These are phyloP conservation scores for Rhodotorula paludigena DNA, from an alignment of 768 basidiomycete genomes.

Conservation along the genomic window DNA sequence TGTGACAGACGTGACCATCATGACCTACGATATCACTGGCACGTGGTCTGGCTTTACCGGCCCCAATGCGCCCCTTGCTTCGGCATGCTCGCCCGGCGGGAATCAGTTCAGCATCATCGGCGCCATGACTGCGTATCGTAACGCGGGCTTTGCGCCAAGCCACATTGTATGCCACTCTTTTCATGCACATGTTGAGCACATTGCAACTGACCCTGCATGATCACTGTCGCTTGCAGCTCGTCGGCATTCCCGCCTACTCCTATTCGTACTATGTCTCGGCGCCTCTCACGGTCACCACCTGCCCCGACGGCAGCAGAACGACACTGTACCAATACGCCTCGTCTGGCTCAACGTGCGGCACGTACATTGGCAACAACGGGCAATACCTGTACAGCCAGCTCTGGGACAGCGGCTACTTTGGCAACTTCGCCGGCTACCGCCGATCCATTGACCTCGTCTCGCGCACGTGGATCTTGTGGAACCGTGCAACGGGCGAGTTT, in stretches of 20 bases:
- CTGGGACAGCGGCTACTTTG: slow-evolving; percentile 6
- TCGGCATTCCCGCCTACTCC: slow-evolving; percentile 37
- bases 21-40: slow-evolving; percentile 40
- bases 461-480: slow-evolving; percentile 6
- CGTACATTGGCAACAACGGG: slow-evolving; percentile 7
- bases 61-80: slow-evolving; percentile 40
- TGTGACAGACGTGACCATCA: not conserved
- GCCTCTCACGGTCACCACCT: slow-evolving; percentile 1
- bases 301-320: slow-evolving; percentile 14
- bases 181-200: too few relatives aligned
- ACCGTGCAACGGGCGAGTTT: slow-evolving; percentile 7
- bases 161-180: slow-evolving; percentile 20
- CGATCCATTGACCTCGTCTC: not conserved
- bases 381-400: slow-evolving; percentile 19
- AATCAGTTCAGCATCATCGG: slow-evolving; percentile 36
- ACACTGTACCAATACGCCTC: slow-evolving; percentile 6
- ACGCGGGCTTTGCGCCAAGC: slow-evolving; percentile 28
- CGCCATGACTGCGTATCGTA: not conserved
- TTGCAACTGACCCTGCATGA: too few relatives aligned
- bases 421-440: slow-evolving; percentile 5
- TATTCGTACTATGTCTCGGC: slow-evolving; percentile 13
- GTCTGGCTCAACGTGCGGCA: slow-evolving; percentile 22
- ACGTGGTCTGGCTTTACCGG: slow-evolving; percentile 39
- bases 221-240: slow-evolving; percentile 1
- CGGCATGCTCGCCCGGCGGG: slow-evolving; percentile 32